These are phyloP conservation scores for Talaromyces stipitatus DNA, from an alignment of 495 filamentous ascomycete species.

Conservation along the genomic window DNA sequence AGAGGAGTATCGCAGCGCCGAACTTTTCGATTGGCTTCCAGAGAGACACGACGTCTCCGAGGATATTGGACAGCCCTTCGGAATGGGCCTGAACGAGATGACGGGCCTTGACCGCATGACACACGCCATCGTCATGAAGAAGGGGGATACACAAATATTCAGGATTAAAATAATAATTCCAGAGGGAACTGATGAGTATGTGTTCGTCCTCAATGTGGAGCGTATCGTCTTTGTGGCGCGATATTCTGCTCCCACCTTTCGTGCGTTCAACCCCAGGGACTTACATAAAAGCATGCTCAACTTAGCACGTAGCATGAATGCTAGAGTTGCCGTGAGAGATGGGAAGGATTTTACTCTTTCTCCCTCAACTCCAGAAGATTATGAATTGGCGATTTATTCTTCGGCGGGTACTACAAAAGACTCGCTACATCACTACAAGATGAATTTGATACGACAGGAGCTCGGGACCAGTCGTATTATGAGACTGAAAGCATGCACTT, in stretches of 20 bases:
- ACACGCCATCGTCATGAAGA: background rate
- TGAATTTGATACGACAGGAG: background rate
- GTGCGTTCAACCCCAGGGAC: too few species aligned
- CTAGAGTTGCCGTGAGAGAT: background rate
- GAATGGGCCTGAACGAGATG: background rate
- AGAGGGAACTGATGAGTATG: background rate
- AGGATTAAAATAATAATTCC: background rate
- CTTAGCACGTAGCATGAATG: background rate
- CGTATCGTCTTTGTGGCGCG: background rate
- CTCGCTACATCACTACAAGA: background rate
- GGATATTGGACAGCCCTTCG: background rate
- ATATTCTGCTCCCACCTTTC: background rate
- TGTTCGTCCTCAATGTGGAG: background rate
- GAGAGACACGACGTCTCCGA: background rate
- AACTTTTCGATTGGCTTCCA: background rate
- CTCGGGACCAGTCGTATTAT: background rate
- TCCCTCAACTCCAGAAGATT: background rate
- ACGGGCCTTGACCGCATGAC: background rate
- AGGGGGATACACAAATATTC: background rate
- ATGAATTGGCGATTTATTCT: background rate
- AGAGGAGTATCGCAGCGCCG: background rate
- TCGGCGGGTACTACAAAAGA: background rate
- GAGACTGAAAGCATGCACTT: background rate
- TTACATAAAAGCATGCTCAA: background rate
- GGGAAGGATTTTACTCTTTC: background rate